phyloP scores from a whole-genome alignment of 1,139 yeast species.

The Kodamaea sp. region DNA sequence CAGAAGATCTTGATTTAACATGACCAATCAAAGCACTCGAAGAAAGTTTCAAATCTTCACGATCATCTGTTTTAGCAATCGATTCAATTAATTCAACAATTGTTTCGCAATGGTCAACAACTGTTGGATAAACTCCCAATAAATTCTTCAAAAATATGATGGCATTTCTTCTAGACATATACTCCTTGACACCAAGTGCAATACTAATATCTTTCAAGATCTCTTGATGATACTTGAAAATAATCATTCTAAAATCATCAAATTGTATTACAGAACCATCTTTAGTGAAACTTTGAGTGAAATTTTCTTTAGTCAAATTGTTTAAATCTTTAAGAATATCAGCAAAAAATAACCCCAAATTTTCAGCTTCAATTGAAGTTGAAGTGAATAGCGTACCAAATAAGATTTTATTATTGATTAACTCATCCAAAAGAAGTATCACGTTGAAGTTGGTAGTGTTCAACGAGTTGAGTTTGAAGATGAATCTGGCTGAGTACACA shows the following conservation, averaged over 20 bases:
- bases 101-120: constrained; percentile 63
- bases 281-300: neutral
- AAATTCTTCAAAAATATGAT: constrained; percentile 73
- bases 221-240: constrained; percentile 56
- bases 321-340: constrained; percentile 49
- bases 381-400: constrained; percentile 64
- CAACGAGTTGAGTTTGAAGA: constrained; percentile 47
- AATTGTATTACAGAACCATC: constrained; percentile 16
- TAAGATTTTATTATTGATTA: constrained; percentile 51
- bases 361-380: constrained; percentile 78
- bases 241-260: constrained; percentile 36
- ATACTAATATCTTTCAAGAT: constrained; percentile 45
- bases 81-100: constrained; percentile 47
- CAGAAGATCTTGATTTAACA: constrained; percentile 52
- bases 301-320: constrained; percentile 30
- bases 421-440: constrained; percentile 39
- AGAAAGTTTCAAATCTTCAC: constrained; percentile 81
- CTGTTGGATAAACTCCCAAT: constrained; percentile 61
- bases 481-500: constrained; percentile 59
- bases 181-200: constrained; percentile 56
- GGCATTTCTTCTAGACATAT: constrained; percentile 79
- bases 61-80: constrained; percentile 51
- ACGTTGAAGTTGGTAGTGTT: constrained; percentile 45
- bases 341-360: constrained; percentile 70
- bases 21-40: constrained; percentile 77